Evolutionary conservation across 352 stramenopile species (phyloP).

Genomic region (Pythium volutum): DNA sequence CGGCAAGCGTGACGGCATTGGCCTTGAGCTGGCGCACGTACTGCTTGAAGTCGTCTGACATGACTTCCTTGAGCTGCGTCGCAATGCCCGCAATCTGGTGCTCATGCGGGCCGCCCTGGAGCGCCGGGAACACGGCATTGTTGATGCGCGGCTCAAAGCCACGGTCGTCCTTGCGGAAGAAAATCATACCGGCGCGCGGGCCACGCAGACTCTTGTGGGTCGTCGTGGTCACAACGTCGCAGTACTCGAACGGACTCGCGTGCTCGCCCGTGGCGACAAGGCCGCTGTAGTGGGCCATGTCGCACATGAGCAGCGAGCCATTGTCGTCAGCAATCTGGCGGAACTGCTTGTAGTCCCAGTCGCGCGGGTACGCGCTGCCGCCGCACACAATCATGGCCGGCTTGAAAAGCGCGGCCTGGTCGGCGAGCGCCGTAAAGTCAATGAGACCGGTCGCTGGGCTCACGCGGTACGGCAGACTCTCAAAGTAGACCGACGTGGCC

Average conservation of each 20-base stretch:
- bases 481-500: slow-evolving; percentile 99
- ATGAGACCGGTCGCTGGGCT: slow-evolving; percentile 94
- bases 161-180: slow-evolving; percentile 95
- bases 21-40: slow-evolving; percentile 94
- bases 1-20: slow-evolving; percentile 94
- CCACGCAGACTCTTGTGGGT: slow-evolving; percentile 99
- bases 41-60: slow-evolving; percentile 95
- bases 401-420: slow-evolving; percentile 96
- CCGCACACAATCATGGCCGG: slow-evolving; percentile 97
- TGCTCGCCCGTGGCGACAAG: slow-evolving; percentile 96
- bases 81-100: slow-evolving; percentile 99
- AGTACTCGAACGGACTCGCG: slow-evolving; percentile 96
- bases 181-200: slow-evolving; percentile 98
- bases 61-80: slow-evolving; percentile 97
- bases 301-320: slow-evolving; percentile 96
- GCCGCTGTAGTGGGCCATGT: slow-evolving; percentile 99
- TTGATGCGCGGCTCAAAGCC: slow-evolving; percentile 96
- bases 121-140: slow-evolving; percentile 97
- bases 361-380: slow-evolving; percentile 96
- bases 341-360: slow-evolving; percentile 98
- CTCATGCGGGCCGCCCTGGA: slow-evolving; percentile 97
- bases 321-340: slow-evolving; percentile 98
- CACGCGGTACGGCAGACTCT: slow-evolving; percentile 97
- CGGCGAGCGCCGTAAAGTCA: slow-evolving; percentile 95
- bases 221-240: slow-evolving; percentile 99